phyloP scores from a whole-genome alignment of 768 basidiomycete species.

The Strobilomyces dryophilus region DNA sequence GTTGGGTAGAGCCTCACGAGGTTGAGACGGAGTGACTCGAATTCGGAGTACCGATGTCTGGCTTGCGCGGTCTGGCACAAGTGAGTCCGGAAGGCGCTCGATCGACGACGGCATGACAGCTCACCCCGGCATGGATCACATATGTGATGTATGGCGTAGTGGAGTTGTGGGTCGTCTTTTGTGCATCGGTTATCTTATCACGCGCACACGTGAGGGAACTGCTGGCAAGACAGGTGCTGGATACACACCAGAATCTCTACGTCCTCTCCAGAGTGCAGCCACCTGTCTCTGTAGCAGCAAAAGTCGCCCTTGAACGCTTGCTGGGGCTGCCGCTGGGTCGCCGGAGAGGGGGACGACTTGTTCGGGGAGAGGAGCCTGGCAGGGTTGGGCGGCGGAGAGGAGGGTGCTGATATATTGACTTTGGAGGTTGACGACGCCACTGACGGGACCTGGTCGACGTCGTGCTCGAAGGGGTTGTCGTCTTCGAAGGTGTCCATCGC shows the following conservation, averaged over 20 bases:
- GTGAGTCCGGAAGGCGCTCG: constrained; percentile 9
- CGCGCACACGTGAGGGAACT: constrained; percentile 7
- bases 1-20: constrained; percentile 91
- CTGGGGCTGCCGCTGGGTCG: constrained; percentile 49
- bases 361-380: constrained; percentile 49
- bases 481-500: constrained; percentile 48
- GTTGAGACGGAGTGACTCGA: constrained; percentile 84
- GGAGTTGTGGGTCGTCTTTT: constrained; percentile 90
- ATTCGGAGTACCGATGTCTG: constrained; percentile 93
- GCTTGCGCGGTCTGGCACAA: constrained; percentile 67
- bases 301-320: constrained; percentile 68
- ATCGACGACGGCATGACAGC: constrained; percentile 17
- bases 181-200: constrained; percentile 85
- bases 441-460: constrained; percentile 33
- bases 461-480: constrained; percentile 62
- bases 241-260: constrained; percentile 68
- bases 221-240: not conserved
- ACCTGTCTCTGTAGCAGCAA: constrained; percentile 72
- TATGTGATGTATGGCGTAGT: constrained; percentile 91
- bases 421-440: constrained; percentile 35
- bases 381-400: constrained; percentile 49
- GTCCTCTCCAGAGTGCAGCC: constrained; percentile 79
- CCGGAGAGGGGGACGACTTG: constrained; percentile 49
- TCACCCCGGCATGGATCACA: constrained; percentile 84
- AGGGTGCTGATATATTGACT: constrained; percentile 43